These are phyloP conservation scores for Helotiales sp. DNA, from an alignment of 2,329 filamentous ascomycete species.

Conservation along the genomic window DNA sequence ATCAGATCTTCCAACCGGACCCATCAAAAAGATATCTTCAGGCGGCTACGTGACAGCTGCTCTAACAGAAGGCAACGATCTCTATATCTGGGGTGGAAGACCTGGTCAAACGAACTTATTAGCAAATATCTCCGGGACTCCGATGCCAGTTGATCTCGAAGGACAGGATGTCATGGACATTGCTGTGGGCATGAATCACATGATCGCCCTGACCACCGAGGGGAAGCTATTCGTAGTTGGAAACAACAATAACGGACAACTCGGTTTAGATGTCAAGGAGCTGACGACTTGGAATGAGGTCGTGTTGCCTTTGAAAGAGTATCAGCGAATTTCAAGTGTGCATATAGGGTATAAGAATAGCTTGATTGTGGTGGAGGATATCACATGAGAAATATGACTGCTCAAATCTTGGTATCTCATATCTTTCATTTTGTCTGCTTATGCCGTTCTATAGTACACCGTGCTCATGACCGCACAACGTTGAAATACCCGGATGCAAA, in stretches of 20 bases:
- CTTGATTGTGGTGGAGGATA: conserved; percentile 31
- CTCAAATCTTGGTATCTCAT: conserved; percentile 29
- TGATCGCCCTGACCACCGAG: conserved; percentile 53
- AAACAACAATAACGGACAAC: conserved; percentile 57
- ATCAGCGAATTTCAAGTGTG: conserved; percentile 28
- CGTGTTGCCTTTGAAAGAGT: conserved; percentile 19
- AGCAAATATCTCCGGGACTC: conserved; percentile 15
- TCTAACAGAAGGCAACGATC: conserved; percentile 54
- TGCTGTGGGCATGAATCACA: conserved; percentile 57
- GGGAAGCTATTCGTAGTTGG: conserved; percentile 56
- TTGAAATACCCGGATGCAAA: conserved; percentile 25
- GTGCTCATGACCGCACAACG: conserved; percentile 22
- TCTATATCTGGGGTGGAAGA: conserved; percentile 62
- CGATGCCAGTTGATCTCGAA: conserved; percentile 36
- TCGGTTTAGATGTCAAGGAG: conserved; percentile 44
- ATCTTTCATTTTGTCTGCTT: conserved; percentile 32
- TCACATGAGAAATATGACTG: not conserved
- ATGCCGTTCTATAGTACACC: conserved; percentile 40
- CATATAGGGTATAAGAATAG: conserved; percentile 35
- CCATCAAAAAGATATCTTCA: conserved; percentile 51
- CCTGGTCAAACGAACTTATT: conserved; percentile 21
- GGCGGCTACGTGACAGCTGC: conserved; percentile 59
- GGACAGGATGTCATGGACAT: conserved; percentile 56
- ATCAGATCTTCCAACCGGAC: conserved; percentile 48
- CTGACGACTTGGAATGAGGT: conserved; percentile 30